A percentile compares a stretch with the other conserved stretches of the same genome.
These are phyloP conservation scores for Neophaeococcomyces aloes DNA, from an alignment of 2,329 filamentous ascomycete genomes.

Conservation along the genomic window DNA sequence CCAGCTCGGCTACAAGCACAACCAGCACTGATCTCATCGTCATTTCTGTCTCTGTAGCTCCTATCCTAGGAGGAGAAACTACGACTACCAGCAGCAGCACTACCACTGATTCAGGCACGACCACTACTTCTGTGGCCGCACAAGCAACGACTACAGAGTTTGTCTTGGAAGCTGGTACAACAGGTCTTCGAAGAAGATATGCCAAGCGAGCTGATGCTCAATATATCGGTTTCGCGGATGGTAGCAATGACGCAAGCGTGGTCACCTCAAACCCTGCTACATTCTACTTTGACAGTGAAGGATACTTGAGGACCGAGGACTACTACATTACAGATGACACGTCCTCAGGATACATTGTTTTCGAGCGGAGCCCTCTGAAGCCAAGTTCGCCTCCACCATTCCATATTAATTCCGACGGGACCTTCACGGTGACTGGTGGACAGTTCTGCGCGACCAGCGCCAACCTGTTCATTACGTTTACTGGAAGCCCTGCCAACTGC, in stretches of 20 bases:
- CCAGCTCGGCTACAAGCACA: no score
- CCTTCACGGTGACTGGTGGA: not conserved
- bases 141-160: not conserved
- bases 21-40: no score
- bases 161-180: no score
- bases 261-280: not conserved
- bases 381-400: not conserved
- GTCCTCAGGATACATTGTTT: not conserved
- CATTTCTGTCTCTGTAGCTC: no score
- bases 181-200: no score
- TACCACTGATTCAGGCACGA: no score
- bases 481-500: not conserved
- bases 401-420: not conserved
- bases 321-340: not conserved
- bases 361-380: not conserved
- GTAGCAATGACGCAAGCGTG: not conserved
- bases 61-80: no score
- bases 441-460: not conserved
- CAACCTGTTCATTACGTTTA: not conserved
- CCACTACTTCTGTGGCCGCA: not conserved
- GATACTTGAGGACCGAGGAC: not conserved
- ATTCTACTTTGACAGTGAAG: slow-evolving; percentile 1
- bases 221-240: not conserved
- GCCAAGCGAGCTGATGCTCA: no score
- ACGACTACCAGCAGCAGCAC: no score